Evolutionary conservation across 164 flowering plant species (phyloP).

Genomic region (Houttuynia cordata): DNA sequence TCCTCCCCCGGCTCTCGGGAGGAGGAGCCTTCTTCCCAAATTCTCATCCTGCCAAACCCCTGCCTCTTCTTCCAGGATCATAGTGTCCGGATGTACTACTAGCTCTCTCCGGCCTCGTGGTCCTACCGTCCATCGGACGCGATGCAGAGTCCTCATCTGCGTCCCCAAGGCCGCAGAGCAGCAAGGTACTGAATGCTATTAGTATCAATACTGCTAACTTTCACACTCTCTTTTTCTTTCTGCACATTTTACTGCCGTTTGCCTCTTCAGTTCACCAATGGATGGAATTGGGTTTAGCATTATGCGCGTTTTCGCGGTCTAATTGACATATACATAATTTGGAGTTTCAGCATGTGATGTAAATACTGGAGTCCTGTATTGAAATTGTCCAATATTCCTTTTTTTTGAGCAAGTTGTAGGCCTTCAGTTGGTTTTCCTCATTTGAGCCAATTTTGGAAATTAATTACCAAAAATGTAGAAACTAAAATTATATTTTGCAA

Average conservation of each 20-base stretch:
- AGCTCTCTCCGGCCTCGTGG: neutral
- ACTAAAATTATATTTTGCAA: neutral
- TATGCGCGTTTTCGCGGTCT: no score
- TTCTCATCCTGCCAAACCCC: neutral
- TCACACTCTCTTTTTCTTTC: no score
- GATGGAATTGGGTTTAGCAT: no score
- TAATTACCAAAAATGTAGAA: neutral
- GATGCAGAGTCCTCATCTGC: constrained; percentile 4
- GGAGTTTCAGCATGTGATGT: no score
- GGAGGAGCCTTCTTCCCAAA: constrained; percentile 5
- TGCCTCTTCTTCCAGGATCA: constrained; percentile 6
- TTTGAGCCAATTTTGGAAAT: neutral
- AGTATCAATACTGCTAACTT: neutral
- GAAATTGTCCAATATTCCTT: neutral
- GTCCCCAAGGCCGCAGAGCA: constrained; percentile 20
- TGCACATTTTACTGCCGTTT: no score
- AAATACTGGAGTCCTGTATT: no score
- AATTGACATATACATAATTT: no score
- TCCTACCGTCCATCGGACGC: neutral
- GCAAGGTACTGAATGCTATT: constrained; percentile 6
- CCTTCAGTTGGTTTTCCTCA: neutral
- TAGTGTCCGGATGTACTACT: neutral
- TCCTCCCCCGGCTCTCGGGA: neutral
- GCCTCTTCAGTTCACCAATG: no score
- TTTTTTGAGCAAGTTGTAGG: neutral